Percentiles rank a stretch among this genome's conserved stretches.
Evolutionary conservation across 352 stramenopile species (phyloP).

Genomic region (Phytopythium cucurbitacearum): DNA sequence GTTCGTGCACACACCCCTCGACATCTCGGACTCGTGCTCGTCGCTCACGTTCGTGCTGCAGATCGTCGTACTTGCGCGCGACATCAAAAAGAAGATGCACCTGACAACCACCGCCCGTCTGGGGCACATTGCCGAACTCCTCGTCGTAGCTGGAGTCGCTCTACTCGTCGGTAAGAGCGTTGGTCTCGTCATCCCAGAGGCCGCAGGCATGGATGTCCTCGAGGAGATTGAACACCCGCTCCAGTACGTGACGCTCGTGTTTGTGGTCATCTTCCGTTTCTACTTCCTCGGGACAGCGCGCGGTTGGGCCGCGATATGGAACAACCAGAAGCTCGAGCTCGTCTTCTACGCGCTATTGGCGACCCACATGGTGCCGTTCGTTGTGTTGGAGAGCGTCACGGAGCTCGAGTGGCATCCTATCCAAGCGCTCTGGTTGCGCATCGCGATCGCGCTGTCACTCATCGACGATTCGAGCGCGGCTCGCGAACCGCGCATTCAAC

Average conservation of each 20-base stretch:
- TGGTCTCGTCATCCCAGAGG: background rate
- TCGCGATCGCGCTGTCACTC: slow-evolving; percentile 6
- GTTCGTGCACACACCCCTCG: slow-evolving; percentile 7
- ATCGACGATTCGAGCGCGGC: background rate
- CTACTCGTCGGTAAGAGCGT: slow-evolving; percentile 1
- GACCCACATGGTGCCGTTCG: slow-evolving; percentile 6
- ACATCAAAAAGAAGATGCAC: slow-evolving; percentile 6
- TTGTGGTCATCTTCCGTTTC: slow-evolving; percentile 19
- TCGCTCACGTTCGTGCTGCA: slow-evolving; percentile 3
- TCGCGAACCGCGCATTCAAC: too few species aligned
- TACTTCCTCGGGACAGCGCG: slow-evolving; percentile 24
- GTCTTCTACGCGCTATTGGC: slow-evolving; percentile 12
- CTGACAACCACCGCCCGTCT: slow-evolving; percentile 8
- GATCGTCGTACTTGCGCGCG: background rate
- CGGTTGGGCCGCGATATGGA: background rate
- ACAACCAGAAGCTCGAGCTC: slow-evolving; percentile 9
- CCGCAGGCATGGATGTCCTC: slow-evolving; percentile 19
- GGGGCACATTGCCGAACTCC: slow-evolving; percentile 7
- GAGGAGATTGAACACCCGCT: slow-evolving; percentile 7
- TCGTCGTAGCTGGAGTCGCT: background rate
- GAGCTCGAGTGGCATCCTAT: slow-evolving; percentile 7
- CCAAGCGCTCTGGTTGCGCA: slow-evolving; percentile 9
- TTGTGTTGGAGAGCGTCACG: slow-evolving; percentile 1
- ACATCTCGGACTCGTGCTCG: slow-evolving; percentile 7
- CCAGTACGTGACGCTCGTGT: slow-evolving; percentile 10